Conservation (phyloP, 2,329 filamentous ascomycete genomes). For the Penicillium palitans region DNA sequence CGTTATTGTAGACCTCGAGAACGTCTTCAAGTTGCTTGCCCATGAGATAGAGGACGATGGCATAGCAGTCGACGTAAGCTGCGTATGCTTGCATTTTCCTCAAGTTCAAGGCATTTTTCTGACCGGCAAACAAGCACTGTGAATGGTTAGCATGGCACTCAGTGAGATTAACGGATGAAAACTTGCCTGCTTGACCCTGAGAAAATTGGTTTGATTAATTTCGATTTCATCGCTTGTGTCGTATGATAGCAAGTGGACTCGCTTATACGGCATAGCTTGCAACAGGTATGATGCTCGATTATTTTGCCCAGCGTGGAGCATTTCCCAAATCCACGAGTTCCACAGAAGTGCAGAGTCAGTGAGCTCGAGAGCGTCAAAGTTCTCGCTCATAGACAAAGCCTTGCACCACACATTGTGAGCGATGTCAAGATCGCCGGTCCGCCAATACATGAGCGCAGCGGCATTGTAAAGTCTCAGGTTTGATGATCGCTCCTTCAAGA, state of each 20-base stretch:
- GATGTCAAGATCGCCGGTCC: conserved; percentile 56
- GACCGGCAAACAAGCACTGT: conserved; percentile 55
- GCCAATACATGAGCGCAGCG: conserved; percentile 71
- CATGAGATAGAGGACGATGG: conserved; percentile 68
- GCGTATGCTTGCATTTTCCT: conserved; percentile 52
- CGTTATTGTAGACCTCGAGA: conserved; percentile 44
- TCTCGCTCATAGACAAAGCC: conserved; percentile 61
- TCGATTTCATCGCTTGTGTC: conserved; percentile 11
- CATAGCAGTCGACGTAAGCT: conserved; percentile 61
- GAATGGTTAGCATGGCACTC: conserved; percentile 49
- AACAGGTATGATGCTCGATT: conserved; percentile 42
- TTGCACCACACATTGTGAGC: conserved; percentile 67
- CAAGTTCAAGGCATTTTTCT: conserved; percentile 58
- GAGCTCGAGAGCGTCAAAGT: conserved; percentile 37
- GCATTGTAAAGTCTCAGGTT: conserved; percentile 73
- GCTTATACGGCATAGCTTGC: conserved; percentile 41
- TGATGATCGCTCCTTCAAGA: conserved; percentile 68
- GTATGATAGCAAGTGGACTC: conserved; percentile 34
- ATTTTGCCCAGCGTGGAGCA: conserved; percentile 51
- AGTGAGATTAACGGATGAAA: conserved; percentile 4
- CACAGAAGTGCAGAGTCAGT: conserved; percentile 52
- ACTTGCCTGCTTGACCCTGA: conserved; percentile 45
- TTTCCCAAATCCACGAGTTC: conserved; percentile 67
- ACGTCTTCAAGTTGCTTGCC: conserved; percentile 35
- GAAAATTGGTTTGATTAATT: conserved; percentile 35